Conservation (phyloP, 345 rosid genomes). For the Dovyalis caffra region DNA sequence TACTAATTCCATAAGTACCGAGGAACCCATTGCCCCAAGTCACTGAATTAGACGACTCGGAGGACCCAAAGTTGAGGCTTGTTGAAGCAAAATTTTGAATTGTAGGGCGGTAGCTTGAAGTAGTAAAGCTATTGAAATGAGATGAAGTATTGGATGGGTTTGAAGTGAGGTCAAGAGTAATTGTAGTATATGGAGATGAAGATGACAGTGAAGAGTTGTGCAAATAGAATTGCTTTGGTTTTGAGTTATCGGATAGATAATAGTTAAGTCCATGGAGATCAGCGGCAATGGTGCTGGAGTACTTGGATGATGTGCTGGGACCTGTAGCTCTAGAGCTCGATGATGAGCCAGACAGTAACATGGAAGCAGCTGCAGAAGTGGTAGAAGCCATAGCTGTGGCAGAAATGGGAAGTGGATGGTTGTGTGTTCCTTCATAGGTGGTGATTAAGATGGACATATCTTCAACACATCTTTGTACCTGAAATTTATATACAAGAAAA, state of each 20-base stretch:
- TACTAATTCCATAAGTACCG: slow-evolving; percentile 18
- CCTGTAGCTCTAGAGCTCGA: slow-evolving; percentile 20
- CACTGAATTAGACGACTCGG: slow-evolving; percentile 35
- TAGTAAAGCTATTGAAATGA: slow-evolving; percentile 36
- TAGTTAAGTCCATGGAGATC: slow-evolving; percentile 52
- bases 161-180: slow-evolving; percentile 85
- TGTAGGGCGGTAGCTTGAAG: slow-evolving; percentile 20
- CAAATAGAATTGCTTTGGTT: slow-evolving; percentile 41
- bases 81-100: slow-evolving; percentile 35
- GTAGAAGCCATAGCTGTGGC: slow-evolving; percentile 98
- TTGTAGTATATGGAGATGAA: slow-evolving; percentile 56
- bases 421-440: slow-evolving; percentile 94
- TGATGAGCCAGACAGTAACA: slow-evolving; percentile 64
- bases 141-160: slow-evolving; percentile 33
- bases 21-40: slow-evolving; percentile 39
- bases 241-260: slow-evolving; percentile 45
- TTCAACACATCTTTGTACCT: slow-evolving; percentile 89
- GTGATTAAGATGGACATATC: slow-evolving; percentile 84
- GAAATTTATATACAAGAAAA: slow-evolving; percentile 3
- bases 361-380: slow-evolving; percentile 88
- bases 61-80: slow-evolving; percentile 57
- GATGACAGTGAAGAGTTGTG: slow-evolving; percentile 51
- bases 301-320: background rate
- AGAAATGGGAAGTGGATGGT: slow-evolving; percentile 80
- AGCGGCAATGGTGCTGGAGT: slow-evolving; percentile 18